phyloP scores from a whole-genome alignment of 106 monocot genomes.

The Dactylorhiza incarnata region DNA sequence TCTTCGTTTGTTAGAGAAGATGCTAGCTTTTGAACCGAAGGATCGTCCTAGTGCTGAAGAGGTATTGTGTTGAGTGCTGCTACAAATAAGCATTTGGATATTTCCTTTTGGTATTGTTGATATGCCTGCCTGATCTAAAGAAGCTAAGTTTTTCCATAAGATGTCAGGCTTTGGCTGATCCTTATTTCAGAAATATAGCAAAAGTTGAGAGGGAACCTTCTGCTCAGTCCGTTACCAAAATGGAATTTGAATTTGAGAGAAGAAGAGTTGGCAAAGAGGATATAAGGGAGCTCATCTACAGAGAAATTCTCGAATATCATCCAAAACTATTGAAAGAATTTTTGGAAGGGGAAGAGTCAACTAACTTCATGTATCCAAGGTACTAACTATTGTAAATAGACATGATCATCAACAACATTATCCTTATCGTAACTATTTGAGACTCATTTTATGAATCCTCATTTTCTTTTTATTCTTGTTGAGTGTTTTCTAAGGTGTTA shows the following conservation, averaged over 20 bases:
- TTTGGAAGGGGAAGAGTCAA: slow-evolving; percentile 62
- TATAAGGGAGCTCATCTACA: slow-evolving; percentile 81
- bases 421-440: neutral
- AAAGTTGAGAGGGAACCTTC: slow-evolving; percentile 90
- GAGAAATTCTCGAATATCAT: slow-evolving; percentile 89
- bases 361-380: slow-evolving; percentile 89
- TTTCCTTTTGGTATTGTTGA: neutral
- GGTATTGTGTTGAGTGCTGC: slow-evolving; percentile 34
- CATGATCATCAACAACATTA: no score
- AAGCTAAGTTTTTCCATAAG: slow-evolving; percentile 25
- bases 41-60: slow-evolving; percentile 88
- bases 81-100: neutral
- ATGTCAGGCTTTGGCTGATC: slow-evolving; percentile 82
- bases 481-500: neutral
- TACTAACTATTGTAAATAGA: slow-evolving; percentile 12
- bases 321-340: slow-evolving; percentile 77
- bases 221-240: slow-evolving; percentile 68
- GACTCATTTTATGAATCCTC: no score
- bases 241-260: slow-evolving; percentile 95
- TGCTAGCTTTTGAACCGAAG: slow-evolving; percentile 90
- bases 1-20: slow-evolving; percentile 73
- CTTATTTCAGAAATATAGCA: slow-evolving; percentile 81
- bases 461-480: no score
- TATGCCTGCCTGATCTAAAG: slow-evolving; percentile 15
- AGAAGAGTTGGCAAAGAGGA: slow-evolving; percentile 82